phyloP scores from a whole-genome alignment of 2,329 filamentous ascomycete genomes.

The Gaeumannomyces tritici region DNA sequence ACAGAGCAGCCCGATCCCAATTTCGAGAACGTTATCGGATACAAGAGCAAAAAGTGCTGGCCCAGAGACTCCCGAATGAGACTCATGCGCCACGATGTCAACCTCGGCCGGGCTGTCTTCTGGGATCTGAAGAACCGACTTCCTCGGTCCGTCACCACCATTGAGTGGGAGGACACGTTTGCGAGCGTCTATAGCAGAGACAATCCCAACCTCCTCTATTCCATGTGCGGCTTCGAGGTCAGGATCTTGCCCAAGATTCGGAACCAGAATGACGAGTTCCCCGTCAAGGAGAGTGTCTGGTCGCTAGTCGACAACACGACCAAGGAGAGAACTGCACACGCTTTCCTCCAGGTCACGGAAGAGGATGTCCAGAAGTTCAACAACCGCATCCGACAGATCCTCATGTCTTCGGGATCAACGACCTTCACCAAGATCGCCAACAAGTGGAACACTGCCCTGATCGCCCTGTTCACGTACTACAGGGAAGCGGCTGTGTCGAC shows the following conservation, averaged over 20 bases:
- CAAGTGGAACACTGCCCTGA: constrained; percentile 98
- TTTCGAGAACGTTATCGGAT: constrained; percentile 98
- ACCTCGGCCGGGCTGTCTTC: constrained; percentile 92
- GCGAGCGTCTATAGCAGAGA: constrained; percentile 96
- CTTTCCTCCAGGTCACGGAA: constrained; percentile 94
- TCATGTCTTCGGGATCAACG: constrained; percentile 98
- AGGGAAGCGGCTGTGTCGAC: constrained; percentile 95
- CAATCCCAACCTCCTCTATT: constrained; percentile 93
- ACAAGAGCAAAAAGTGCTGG: constrained; percentile 99
- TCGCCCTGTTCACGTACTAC: constrained; percentile 97
- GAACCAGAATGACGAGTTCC: constrained; percentile 93
- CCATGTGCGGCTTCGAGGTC: constrained; percentile 97
- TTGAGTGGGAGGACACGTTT: constrained; percentile 99
- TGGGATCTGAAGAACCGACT: constrained; percentile 98
- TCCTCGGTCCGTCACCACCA: constrained; percentile 88
- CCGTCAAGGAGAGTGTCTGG: constrained; percentile 97
- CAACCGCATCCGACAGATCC: constrained; percentile 93
- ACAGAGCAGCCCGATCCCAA: constrained; percentile 98
- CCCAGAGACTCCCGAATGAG: constrained; percentile 96
- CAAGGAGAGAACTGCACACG: constrained; percentile 94
- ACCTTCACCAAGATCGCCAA: constrained; percentile 99
- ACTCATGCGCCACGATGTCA: constrained; percentile 96
- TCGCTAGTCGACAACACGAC: constrained; percentile 92
- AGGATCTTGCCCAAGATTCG: constrained; percentile 91
- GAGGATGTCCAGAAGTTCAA: constrained; percentile 99